These are phyloP conservation scores for Ogataea ramenticola DNA, from an alignment of 805 yeast genomes.

Conservation along the genomic window DNA sequence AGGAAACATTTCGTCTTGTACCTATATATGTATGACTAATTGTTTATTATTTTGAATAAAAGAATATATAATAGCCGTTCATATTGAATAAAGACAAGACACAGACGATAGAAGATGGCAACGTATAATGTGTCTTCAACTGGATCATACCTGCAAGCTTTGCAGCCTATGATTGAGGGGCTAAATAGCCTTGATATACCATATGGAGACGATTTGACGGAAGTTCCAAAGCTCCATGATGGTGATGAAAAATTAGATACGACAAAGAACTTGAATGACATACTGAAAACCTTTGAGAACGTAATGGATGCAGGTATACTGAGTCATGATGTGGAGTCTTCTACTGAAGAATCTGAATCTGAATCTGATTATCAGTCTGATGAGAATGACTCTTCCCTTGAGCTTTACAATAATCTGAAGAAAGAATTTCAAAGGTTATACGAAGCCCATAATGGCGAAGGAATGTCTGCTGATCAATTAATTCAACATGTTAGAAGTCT, in stretches of 20 bases:
- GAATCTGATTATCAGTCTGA: conserved; percentile 14
- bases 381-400: conserved; percentile 3
- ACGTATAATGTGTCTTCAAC: conserved; percentile 57
- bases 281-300: conserved; percentile 26
- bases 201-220: conserved; percentile 14
- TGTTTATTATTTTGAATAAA: no score
- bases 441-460: conserved; percentile 20
- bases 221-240: conserved; percentile 25
- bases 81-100: not conserved
- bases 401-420: conserved; percentile 13
- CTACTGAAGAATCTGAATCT: not conserved
- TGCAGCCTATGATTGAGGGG: conserved; percentile 59
- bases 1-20: no score
- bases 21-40: no score
- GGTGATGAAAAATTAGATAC: conserved; percentile 22
- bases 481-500: conserved; percentile 25
- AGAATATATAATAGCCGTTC: no score
- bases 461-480: conserved; percentile 12
- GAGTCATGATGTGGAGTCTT: conserved; percentile 7
- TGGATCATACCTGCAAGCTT: conserved; percentile 71
- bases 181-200: conserved; percentile 27
- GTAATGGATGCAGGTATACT: conserved; percentile 19
- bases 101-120: conserved; percentile 28
- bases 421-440: conserved; percentile 18
- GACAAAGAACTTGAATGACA: conserved; percentile 14